Base-by-base conservation (phyloP, 1,284 basidiomycete species). In the Tilletia walkeri region DNA sequence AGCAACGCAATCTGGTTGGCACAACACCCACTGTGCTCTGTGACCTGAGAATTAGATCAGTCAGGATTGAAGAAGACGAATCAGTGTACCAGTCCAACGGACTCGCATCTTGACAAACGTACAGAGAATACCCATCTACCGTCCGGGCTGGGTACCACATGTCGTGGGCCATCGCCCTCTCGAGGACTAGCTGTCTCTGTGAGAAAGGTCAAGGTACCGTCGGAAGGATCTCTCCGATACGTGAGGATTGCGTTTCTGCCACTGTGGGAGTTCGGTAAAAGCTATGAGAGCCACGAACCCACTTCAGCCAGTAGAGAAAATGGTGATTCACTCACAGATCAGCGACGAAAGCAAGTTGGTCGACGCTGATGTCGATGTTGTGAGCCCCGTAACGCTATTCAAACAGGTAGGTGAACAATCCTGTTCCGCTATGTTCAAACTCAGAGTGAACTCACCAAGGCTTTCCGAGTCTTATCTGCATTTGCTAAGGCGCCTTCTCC, bases 161-260 rank as follows among this genome's bases (percentile, higher is more conserved):
- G 81, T 45, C 81, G 48, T 10, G 81, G 81, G 3, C 80, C 81
- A 72, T 82, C 81, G 3, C 69, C 70, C 1, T 66, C n/a, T 1
- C 65, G 2, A 16, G 71, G 68, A 50, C 72, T 73, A 4, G 54
- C 56, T 0, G 73, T 65, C 47, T 76, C 72, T 20, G 68, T 68
- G 7, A 78, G 30, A 39, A 76, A 71, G 0, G 69, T 14, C 9
- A 82, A 47, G 18, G 2, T 20, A 67, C 75, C 20, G 65, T 71
- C 36, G 18, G 38, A 2, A 12, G 49, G 9, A 49, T 75, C 69
- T 0, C 61, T 36, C 0, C 54, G 3, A 49, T 82, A 82, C 3
- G 74, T 73, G 20, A 78, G 71, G 20, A 82, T 72, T 1, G 80
- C 72, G 38, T 82, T 80, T 4, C 73, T 73, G 9, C 81, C 80